A percentile compares a stretch with the other conserved stretches of the same genome.
Evolutionary conservation across 495 filamentous ascomycete species (phyloP).

Genomic region (Mycothermus thermophilus): DNA sequence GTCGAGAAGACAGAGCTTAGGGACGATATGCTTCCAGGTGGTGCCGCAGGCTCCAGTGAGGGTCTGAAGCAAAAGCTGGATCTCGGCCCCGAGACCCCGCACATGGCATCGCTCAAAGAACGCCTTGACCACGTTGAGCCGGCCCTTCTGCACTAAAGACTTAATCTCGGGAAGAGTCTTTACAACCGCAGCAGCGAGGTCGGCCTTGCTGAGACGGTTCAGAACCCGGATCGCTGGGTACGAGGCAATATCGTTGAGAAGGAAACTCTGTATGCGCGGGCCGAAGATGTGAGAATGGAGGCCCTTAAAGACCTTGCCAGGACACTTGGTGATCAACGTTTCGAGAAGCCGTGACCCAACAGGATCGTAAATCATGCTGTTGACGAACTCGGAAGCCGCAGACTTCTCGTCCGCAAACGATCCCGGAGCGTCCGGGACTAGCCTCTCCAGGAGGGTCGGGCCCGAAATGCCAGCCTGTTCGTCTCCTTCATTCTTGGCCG

Average conservation of each 20-base stretch:
- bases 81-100: constrained; percentile 43
- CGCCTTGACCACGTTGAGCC: constrained; percentile 62
- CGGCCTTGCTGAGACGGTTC: constrained; percentile 70
- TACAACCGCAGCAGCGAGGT: constrained; percentile 54
- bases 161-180: constrained; percentile 55
- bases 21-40: constrained; percentile 39
- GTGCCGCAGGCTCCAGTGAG: constrained; percentile 45
- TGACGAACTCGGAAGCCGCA: constrained; percentile 50
- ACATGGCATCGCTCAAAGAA: constrained; percentile 69
- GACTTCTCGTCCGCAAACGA: constrained; percentile 30
- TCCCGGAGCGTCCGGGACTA: constrained; percentile 31
- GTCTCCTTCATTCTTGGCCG: constrained; percentile 16
- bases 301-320: constrained; percentile 78
- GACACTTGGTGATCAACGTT: constrained; percentile 61
- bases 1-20: constrained; percentile 42
- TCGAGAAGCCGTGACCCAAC: constrained; percentile 84
- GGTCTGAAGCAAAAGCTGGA: constrained; percentile 43
- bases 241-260: constrained; percentile 77
- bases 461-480: constrained; percentile 6
- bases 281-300: constrained; percentile 63
- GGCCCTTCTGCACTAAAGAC: constrained; percentile 53
- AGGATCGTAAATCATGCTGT: constrained; percentile 72
- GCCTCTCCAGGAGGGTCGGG: constrained; percentile 22
- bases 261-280: constrained; percentile 57
- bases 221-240: constrained; percentile 71